Evolutionary conservation across 805 yeast species (phyloP), one percentile per base, ranked within the genome.

Genomic region (Candida berthetii): DNA sequence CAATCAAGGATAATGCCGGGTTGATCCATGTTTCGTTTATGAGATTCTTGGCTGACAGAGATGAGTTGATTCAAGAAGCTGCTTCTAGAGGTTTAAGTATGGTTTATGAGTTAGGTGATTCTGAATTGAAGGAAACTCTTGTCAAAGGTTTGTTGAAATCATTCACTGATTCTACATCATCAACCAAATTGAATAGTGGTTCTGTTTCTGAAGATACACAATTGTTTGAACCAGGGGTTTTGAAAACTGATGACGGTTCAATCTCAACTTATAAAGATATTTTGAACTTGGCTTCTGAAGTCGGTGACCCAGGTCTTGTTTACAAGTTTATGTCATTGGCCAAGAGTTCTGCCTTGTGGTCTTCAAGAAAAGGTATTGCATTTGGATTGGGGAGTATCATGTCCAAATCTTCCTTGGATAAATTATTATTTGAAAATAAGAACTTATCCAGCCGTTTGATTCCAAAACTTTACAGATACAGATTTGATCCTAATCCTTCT

Each of bases 321-420:
- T 91, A 91, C 62, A 86, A 88, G 56, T 91, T 91, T 58, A 88
- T 91, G 96, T 80, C 96, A 0, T 65, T 91, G 42, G 95, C 97
- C 0, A 82, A 86, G 47, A 82, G 82, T 40, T 86, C 96, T 0
- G 80, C 93, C 0, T 62, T 90, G 17, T 91, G 99, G 99, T 77
- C 95, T 0, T 85, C 96, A 0, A 71, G 96, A 57, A 86, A 85
- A 49, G 99, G 98, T 39, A 80, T 89, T 53, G 98, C 98, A 0
- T 91, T 86, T 65, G 97, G 98, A 0, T 68, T 91, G 31, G 91
- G 96, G 9, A 80, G 87, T 1, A 82, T 91, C 36, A 65, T 91
- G 58, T 82, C 96, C 2, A 86, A 85, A 52, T 71, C 90, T 0
- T 80, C 85, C 45, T 66, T 91, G 39, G 85, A 82, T 46, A 72